These are phyloP conservation scores for Annulohypoxylon bovei DNA, from an alignment of 495 filamentous ascomycete genomes.

Conservation along the genomic window DNA sequence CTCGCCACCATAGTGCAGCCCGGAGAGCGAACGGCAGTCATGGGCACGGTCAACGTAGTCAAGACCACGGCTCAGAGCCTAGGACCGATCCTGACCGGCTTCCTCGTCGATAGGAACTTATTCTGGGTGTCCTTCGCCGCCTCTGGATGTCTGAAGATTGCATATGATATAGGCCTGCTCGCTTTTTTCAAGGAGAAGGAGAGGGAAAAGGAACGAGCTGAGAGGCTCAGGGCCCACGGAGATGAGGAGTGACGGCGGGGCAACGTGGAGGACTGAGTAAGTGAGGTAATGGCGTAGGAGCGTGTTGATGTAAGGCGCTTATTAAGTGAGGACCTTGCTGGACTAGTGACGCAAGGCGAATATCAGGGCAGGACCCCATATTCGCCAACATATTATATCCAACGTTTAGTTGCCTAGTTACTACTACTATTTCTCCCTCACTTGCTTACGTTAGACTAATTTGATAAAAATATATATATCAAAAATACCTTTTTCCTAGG, in stretches of 20 bases:
- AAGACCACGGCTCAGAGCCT: constrained; percentile 70
- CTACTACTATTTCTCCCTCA: too few relatives aligned
- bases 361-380: neutral
- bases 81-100: constrained; percentile 77
- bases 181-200: constrained; percentile 68
- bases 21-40: constrained; percentile 81
- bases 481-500: too few relatives aligned
- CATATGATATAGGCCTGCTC: constrained; percentile 79
- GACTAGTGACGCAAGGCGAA: constrained; percentile 14
- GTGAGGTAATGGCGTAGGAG: neutral
- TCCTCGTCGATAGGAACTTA: constrained; percentile 67
- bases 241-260: constrained; percentile 12
- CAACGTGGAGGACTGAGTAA: neutral
- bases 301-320: neutral
- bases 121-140: constrained; percentile 82
- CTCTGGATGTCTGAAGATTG: constrained; percentile 73
- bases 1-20: constrained; percentile 77
- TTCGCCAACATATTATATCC: neutral
- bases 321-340: constrained; percentile 32
- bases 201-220: constrained; percentile 18
- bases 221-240: constrained; percentile 13
- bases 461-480: too few relatives aligned
- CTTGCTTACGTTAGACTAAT: too few relatives aligned
- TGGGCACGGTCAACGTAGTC: constrained; percentile 77
- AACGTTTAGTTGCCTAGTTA: too few relatives aligned